phyloP scores from a whole-genome alignment of 176 grass and related monocot genomes.

The Areca catechu region DNA sequence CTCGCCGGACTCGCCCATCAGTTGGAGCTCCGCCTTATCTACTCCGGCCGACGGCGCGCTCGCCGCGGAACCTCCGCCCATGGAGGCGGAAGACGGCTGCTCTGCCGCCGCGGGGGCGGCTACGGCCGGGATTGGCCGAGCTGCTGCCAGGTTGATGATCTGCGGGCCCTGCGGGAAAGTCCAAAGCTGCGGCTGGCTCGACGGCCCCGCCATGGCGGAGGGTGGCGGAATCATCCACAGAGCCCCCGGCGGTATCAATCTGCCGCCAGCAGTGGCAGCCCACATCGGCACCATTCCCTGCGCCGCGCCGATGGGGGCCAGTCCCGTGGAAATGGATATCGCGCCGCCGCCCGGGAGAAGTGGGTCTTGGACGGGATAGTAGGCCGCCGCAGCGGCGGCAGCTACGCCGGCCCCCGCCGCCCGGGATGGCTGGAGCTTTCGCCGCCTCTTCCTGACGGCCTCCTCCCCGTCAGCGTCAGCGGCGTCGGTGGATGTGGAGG shows the following conservation, averaged over 20 bases:
- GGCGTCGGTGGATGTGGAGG: no score
- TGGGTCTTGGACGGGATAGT: conserved; percentile 1
- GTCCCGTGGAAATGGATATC: conserved; percentile 52
- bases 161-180: conserved; percentile 42
- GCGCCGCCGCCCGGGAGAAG: conserved; percentile 25
- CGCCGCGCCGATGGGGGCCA: conserved; percentile 40
- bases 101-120: conserved; percentile 8
- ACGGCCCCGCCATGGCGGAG: conserved; percentile 4
- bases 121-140: conserved; percentile 19
- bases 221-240: conserved; percentile 70
- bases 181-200: conserved; percentile 37
- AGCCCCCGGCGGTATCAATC: conserved; percentile 35
- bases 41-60: neutral
- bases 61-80: neutral
- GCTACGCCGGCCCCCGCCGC: neutral
- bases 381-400: neutral
- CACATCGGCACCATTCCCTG: conserved; percentile 52
- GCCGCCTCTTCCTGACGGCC: neutral
- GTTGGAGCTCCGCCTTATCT: conserved; percentile 17
- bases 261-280: conserved; percentile 10
- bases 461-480: neutral
- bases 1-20: conserved; percentile 3
- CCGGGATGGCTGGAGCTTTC: conserved; percentile 3
- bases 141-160: conserved; percentile 43
- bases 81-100: neutral